Evolutionary conservation across 305 asterid genomes (phyloP), one percentile per base, ranked within the genome.

Genomic region (Fraxinus sp.): DNA sequence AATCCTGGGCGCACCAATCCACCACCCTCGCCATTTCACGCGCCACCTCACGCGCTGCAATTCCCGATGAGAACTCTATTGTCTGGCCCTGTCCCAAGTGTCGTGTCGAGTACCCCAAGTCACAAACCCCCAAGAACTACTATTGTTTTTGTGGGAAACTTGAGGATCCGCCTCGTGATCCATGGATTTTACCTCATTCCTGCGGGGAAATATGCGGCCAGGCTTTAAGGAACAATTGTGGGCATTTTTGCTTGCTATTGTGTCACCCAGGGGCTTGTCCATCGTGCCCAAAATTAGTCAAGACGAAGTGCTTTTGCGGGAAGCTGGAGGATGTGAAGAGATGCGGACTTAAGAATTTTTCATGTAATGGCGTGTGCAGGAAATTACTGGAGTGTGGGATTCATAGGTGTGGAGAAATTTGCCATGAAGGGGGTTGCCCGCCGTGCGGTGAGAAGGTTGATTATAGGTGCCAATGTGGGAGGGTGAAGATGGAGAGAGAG

Each of bases 241-340:
- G 99, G 78, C 99, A 94, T 84, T 76, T 83, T 83, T 94, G 98
- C 71, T 83, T 94, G 84, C 76, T 95, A 85, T 52, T 95, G 83
- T 94, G 98, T 78, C 99, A 94, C 86, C 99, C 98, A 0, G 98
- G 99, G 3, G 97, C 95, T 2, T 95, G 98, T 90, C 97, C 99
- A 1, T 84, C 99, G 3, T 95, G 99, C 85, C 99, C 98, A 11
- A 94, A 94, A 83, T 85, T 93, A 85, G 94, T 94, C 39, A 89
- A 86, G 85, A 83, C 86, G 49, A 88, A 79, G 84, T 94, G 98
- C 77, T 95, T 90, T 84, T 95, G 98, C 83, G 93, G 97, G 86
- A 86, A 86, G 44, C 73, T 78, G 41, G 97, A 91, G 84, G 99
- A 95, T 84, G 95, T 93, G 68, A 89, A 89, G 78, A 91, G 99